Evolutionary conservation across 2,329 filamentous ascomycete genomes (phyloP), one percentile per base, ranked within the genome.

Genomic region (Lecanicillium sp.): DNA sequence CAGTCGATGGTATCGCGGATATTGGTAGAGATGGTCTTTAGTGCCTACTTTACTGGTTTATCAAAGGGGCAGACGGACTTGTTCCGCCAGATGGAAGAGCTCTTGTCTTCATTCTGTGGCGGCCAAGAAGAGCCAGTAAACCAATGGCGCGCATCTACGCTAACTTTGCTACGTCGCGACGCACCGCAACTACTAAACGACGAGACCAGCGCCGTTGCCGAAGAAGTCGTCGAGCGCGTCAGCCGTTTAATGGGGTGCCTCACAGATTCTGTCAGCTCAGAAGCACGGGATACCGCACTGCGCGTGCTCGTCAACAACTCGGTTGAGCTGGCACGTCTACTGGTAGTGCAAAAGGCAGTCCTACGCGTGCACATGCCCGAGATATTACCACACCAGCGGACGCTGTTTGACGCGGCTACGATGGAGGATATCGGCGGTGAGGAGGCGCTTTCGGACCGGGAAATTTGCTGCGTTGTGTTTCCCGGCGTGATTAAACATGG

Each of bases 401-500:
- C 68, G 3, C 54, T 70, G 36, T 84, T 83, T 50, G 74, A 82
- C 49, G 42, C 62, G 2, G 62, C 65, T 18, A 72, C 61, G 4
- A 84, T 84, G 80, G 79, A 84, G 48, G 78, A 84, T 49, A 66
- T 81, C 33, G 73, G 77, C 27, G 77, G 76, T 13, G 74, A 77
- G 48, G 72, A 77, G 14, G 64, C 58, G 9, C 61, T 78, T 17
- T 55, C 60, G 13, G 62, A 62, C 32, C 62, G 75, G 37, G 69
- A 77, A 38, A 70, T 84, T 27, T 65, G 62, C 41, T 84, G 78
- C 54, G 72, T 81, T 17, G 74, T 74, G 2, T 84, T 81, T 40
- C 80, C 80, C 2, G 74, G 74, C 6, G 66, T 84, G 17, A 63
- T 78, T 41, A 84, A 84, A 60, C 61, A 66, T 17, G 79, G 79